Evolutionary conservation across 148 eudicot genomes (phyloP), one percentile per base, ranked within the genome.

Genomic region (Nyssa sinensis): DNA sequence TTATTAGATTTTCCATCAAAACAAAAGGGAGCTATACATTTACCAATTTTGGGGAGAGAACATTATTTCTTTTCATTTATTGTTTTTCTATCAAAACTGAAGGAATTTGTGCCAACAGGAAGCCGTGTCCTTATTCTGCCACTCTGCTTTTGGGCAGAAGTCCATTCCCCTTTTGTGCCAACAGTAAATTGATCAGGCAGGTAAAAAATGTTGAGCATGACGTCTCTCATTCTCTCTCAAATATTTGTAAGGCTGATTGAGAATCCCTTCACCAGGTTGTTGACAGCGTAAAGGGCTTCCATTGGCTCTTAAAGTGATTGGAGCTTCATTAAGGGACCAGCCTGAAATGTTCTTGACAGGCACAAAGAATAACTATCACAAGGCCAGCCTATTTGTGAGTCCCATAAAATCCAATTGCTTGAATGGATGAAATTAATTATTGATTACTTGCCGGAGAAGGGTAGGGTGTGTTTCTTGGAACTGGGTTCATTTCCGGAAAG

Each of bases 401-500:
- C 96, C 57, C 98, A 93, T 84, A 89, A 93, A 81, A 25, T 69
- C 57, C 86, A 89, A 63, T 62, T 93, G 76, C 89, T 93, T 1
- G 87, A 87, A 47, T 80, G 92, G 34, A 79, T 93, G 98, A 89
- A 90, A 74, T 64, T 84, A 29, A 93, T 96, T 66, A 79, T 90
- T 19, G 84, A 83, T 49, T 75, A 62, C 80, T 76, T 93, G 81
- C 74, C 88, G 0, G 86, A 77, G 60, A 93, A 83, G 84, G 91
- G 87, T 13, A 87, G 86, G 67, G 89, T 88, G 57, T 93, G 97
- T 79, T 93, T 93, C 83, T 69, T 93, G 87, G 97, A 93, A 82
- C 73, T 93, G 72, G 97, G 91, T 69, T 78, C 88, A 44, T 93
- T 93, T 51, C 97, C 95, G 0, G 97, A 93, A n/a, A 75, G 97